These are phyloP conservation scores for Cytidiella melzeri DNA, from an alignment of 768 basidiomycete genomes.

Conservation along the genomic window DNA sequence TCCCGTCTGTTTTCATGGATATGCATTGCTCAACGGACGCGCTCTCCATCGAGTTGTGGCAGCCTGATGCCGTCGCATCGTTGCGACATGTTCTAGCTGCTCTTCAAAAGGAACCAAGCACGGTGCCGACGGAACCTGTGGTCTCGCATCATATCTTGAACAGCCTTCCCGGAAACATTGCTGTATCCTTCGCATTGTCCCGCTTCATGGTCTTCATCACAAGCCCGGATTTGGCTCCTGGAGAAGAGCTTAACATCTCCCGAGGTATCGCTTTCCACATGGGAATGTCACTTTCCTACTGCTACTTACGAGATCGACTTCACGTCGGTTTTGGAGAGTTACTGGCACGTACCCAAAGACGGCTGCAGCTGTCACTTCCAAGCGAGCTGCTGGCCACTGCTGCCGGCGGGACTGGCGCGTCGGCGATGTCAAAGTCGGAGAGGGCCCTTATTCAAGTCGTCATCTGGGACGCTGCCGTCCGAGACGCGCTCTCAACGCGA, in stretches of 20 bases:
- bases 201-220: constrained; percentile 65
- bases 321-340: constrained; percentile 22
- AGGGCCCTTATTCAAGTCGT: constrained; percentile 39
- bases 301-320: constrained; percentile 35
- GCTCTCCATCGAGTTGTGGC: constrained; percentile 64
- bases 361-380: constrained; percentile 51
- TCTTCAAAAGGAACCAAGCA: constrained; percentile 11
- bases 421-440: constrained; percentile 20
- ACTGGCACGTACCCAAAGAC: constrained; percentile 34
- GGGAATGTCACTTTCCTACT: constrained; percentile 49
- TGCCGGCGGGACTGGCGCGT: constrained; percentile 32
- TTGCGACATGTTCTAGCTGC: constrained; percentile 44
- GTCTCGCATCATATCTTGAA: constrained; percentile 26
- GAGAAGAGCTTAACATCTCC: constrained; percentile 55
- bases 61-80: constrained; percentile 47
- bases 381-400: constrained; percentile 44
- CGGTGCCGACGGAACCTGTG: not conserved
- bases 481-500: constrained; percentile 58
- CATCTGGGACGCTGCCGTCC: constrained; percentile 44
- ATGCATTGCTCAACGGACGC: constrained; percentile 48
- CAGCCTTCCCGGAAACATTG: constrained; percentile 48
- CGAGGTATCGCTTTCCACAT: constrained; percentile 62
- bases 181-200: constrained; percentile 50
- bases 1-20: constrained; percentile 38
- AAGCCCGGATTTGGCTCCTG: constrained; percentile 75